phyloP scores from a whole-genome alignment of 2,329 filamentous ascomycete species.

The Diaporthe sp. region DNA sequence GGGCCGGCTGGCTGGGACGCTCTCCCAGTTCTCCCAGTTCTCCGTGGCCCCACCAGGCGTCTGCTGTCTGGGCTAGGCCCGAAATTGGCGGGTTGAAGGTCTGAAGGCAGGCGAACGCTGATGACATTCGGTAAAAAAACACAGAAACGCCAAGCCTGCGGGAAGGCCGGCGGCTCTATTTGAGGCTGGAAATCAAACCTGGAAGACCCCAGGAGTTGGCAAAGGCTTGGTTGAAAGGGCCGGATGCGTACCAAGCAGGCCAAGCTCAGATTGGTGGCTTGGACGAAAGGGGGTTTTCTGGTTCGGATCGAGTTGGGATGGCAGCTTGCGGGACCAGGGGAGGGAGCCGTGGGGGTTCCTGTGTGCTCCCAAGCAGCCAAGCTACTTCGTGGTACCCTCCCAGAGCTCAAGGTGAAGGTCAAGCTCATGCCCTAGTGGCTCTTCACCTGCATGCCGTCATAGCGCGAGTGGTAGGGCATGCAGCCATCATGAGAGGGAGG shows the following conservation, averaged over 20 bases:
- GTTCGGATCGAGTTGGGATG: conserved; percentile 29
- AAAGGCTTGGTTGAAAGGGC: conserved; percentile 19
- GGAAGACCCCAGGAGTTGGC: conserved; percentile 18
- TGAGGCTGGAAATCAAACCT: conserved; percentile 16
- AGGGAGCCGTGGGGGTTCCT: conserved; percentile 1
- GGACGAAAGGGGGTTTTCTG: conserved; percentile 25
- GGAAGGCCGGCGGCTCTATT: conserved; percentile 15
- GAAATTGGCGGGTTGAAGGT: conserved; percentile 25
- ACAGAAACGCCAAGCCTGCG: conserved; percentile 14
- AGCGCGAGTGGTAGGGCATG: not conserved
- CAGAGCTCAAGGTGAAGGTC: conserved; percentile 8
- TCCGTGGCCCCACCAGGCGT: not conserved
- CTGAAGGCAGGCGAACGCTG: conserved; percentile 30
- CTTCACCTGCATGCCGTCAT: conserved; percentile 16
- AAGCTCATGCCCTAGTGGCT: not conserved
- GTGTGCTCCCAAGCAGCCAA: not conserved
- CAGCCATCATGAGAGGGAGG: conserved; percentile 22
- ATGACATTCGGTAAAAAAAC: conserved; percentile 22
- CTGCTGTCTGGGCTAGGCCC: conserved; percentile 16
- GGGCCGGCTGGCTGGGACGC: conserved; percentile 11
- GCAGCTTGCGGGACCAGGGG: not conserved
- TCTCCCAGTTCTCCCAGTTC: not conserved
- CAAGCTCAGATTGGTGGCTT: conserved; percentile 25
- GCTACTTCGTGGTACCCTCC: not conserved
- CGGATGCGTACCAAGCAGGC: not conserved